phyloP scores from a whole-genome alignment of 2,329 filamentous ascomycete species.

The Xylaria multiplex region DNA sequence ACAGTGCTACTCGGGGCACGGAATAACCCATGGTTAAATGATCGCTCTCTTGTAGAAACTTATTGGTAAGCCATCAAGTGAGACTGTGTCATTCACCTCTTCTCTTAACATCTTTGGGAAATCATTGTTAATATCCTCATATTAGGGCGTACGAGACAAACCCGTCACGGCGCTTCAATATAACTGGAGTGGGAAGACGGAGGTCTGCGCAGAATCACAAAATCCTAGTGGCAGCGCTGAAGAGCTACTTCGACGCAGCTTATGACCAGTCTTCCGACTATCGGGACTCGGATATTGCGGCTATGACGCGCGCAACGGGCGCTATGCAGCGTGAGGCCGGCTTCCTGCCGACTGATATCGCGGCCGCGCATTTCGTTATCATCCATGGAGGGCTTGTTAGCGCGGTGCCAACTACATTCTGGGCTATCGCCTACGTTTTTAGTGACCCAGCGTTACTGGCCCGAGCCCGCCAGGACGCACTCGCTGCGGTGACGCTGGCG shows the following conservation, averaged over 20 bases:
- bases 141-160: background rate
- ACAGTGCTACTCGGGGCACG: background rate
- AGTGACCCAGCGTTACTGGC: background rate
- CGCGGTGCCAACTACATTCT: background rate
- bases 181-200: background rate
- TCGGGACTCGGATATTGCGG: background rate
- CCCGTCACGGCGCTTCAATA: slow-evolving; percentile 1
- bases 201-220: background rate
- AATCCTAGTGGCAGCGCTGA: background rate
- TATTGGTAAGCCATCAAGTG: background rate
- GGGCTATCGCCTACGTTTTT: background rate
- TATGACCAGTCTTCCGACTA: background rate
- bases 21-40: background rate
- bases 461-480: background rate
- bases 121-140: background rate
- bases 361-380: background rate
- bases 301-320: background rate
- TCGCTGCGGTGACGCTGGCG: background rate
- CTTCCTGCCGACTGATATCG: background rate
- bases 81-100: background rate
- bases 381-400: background rate
- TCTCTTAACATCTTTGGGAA: background rate
- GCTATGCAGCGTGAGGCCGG: background rate
- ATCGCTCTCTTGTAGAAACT: background rate
- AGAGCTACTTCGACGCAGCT: background rate